Percentiles rank a stretch among this genome's conserved stretches.
Conservation (phyloP, 164 flowering plant genomes). For the Hamamelis virginiana region DNA sequence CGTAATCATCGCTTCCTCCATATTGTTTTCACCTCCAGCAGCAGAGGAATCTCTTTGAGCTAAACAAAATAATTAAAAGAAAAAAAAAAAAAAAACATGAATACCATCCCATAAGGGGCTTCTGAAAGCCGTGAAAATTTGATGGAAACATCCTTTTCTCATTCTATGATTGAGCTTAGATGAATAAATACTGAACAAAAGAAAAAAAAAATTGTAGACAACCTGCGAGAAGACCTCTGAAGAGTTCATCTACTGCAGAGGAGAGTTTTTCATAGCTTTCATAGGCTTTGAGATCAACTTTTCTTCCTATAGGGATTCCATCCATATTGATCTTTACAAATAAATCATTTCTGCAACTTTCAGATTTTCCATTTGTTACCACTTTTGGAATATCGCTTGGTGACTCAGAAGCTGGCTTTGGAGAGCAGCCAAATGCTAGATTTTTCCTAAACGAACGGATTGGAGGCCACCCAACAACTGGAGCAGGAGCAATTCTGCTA, state of each 20-base stretch:
- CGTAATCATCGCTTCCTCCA: slow-evolving; percentile 3
- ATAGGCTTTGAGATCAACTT: slow-evolving; percentile 33
- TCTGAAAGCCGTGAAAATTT: too few species aligned
- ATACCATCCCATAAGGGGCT: too few species aligned
- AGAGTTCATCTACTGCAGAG: slow-evolving; percentile 31
- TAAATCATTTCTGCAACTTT: slow-evolving; percentile 11
- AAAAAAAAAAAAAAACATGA: neutral
- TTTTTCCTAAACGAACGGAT: slow-evolving; percentile 39
- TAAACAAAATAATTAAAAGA: neutral
- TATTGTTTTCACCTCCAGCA: slow-evolving; percentile 8
- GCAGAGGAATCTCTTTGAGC: slow-evolving; percentile 23
- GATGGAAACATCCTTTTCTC: neutral
- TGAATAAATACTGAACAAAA: neutral
- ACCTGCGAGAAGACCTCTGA: slow-evolving; percentile 37
- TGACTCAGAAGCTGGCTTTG: slow-evolving; percentile 16
- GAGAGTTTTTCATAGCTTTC: slow-evolving; percentile 35
- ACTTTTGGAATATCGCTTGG: slow-evolving; percentile 8
- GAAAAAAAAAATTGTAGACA: neutral
- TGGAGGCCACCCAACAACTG: slow-evolving; percentile 48
- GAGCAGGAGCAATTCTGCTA: slow-evolving; percentile 19
- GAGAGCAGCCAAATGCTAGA: slow-evolving; percentile 17
- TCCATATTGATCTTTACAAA: slow-evolving; percentile 39
- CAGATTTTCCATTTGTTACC: neutral
- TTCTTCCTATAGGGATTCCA: slow-evolving; percentile 39
- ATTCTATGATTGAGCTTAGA: neutral